Evolutionary conservation across 345 rosid species (phyloP), one percentile per base, ranked within the genome.

Genomic region (Adansonia digitata): DNA sequence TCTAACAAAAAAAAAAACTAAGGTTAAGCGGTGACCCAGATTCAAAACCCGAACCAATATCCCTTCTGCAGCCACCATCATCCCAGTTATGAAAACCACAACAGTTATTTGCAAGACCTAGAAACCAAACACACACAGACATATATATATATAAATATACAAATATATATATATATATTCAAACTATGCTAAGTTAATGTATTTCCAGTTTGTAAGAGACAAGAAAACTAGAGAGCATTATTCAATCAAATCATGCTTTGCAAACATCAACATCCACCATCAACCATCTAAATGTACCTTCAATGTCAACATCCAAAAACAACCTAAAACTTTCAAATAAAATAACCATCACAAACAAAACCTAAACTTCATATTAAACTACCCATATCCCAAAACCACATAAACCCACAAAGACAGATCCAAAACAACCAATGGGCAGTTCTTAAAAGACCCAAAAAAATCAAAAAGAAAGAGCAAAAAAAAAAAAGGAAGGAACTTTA

Each of bases 401-500:
- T 12, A 74, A 74, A 60, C 56, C 59, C 42, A n/a, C 12, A 51
- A 31, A 27, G 26, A 61, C 49, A 42, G 45, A 69, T 77, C 69
- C 73, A 72, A 46, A 59, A 48, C 51, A 48, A 71, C 40, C 52
- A 68, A 73, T 22, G 43, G 60, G 71, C 55, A 75, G 51, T 53
- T 34, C 65, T 43, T 34, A 31, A 71, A 49, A 39, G 35, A 74
- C 52, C 34, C 46, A n/a, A n/a, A n/a, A n/a, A n/a, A 62, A 20
- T 39, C 60, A n/a, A 24, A 17, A 77, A 65, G 74, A 64, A 61
- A 78, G 42, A 61, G 12, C 22, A 62, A 18, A 37, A 62, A 71
- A 5, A 1, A 17, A 18, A 51, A n/a, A n/a, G 34, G 22, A 35
- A 15, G 65, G 69, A 84, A 46, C 31, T 31, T 26, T 86, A 93